Conservation (phyloP, 1,284 basidiomycete genomes). For the Jaminaea rosea region DNA sequence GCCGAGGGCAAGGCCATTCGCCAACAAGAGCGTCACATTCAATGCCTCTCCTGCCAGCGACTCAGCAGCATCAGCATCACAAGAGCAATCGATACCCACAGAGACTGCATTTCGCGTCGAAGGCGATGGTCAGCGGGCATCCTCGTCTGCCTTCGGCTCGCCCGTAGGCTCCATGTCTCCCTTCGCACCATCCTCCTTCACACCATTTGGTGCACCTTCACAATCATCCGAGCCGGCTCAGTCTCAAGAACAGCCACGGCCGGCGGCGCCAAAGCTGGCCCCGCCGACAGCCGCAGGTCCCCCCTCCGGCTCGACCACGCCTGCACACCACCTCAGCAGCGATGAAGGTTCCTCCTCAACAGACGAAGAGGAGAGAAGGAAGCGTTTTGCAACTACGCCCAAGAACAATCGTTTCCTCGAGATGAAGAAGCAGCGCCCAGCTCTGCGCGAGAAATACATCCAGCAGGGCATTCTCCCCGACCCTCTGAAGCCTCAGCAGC, state of each 20-base stretch:
- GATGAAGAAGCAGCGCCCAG: slow-evolving; percentile 57
- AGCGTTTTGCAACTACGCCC: slow-evolving; percentile 4
- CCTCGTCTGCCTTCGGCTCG: background rate
- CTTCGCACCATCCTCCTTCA: background rate
- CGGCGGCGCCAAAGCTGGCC: too few species aligned
- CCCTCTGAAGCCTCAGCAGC: slow-evolving; percentile 63
- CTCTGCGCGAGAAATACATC: slow-evolving; percentile 68
- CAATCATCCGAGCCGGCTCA: too few species aligned
- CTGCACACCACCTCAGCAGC: too few species aligned
- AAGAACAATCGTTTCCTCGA: slow-evolving; percentile 21
- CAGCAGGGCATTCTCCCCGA: slow-evolving; percentile 77
- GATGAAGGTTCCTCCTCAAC: too few species aligned
- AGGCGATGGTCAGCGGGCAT: too few species aligned
- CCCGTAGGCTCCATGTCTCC: background rate
- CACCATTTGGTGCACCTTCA: too few species aligned
- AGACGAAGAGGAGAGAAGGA: slow-evolving; percentile 4
- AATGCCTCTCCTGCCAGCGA: background rate
- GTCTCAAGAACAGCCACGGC: too few species aligned
- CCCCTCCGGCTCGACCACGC: too few species aligned
- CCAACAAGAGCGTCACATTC: background rate
- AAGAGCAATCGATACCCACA: background rate
- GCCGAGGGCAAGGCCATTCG: background rate
- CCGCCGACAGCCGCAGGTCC: too few species aligned
- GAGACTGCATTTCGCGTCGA: too few species aligned
- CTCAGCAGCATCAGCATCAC: background rate